Evolutionary conservation across 2,329 filamentous ascomycete genomes (phyloP), one percentile per base, ranked within the genome.

Genomic region (Scedosporium minutisporum): DNA sequence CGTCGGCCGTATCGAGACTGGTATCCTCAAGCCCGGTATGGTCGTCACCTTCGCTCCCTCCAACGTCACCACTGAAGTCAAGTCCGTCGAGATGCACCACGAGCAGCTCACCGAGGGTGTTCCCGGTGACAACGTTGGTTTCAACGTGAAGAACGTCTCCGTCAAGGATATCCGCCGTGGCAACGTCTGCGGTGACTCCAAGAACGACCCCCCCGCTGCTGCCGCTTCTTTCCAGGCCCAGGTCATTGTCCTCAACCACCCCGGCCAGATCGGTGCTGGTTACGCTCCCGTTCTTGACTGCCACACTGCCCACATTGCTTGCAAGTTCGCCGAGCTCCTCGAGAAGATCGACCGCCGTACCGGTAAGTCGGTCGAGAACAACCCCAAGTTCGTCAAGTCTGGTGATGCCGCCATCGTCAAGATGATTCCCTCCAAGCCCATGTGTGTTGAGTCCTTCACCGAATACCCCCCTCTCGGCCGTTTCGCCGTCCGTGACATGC

Each of bases 81-180:
- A 99, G 92, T 97, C 93, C 81, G 95, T 99, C 76, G 95, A 99
- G 87, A 99, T 99, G 95, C 93, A 97, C 88, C 93, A 97, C 92
- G 91, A 97, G 87, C 93, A 97, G 89, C 93, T 99, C 73, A 67
- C 78, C 70, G 89, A 96, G 87, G 95, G 95, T 90, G 77, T 90
- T 71, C 95, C 95, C 77, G 95, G 95, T 88, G 95, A 99, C 91
- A 99, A 99, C 87, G 95, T 99, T 80, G 95, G 95, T 75, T 99
- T 99, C 93, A 99, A 99, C 91, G 93, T 99, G 84, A 99, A 99
- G 93, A 99, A 99, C 95, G 95, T 99, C 76, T 97, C 95, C 81
- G 95, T 99, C 84, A 99, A 99, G 93, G 95, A 99, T 81, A 96
- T 99, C 78, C 95, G 95, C 83, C 95, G 95, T 96, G 95, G 95